Conservation (phyloP, 2,329 filamentous ascomycete species). For the Colletotrichum eremochloae region DNA sequence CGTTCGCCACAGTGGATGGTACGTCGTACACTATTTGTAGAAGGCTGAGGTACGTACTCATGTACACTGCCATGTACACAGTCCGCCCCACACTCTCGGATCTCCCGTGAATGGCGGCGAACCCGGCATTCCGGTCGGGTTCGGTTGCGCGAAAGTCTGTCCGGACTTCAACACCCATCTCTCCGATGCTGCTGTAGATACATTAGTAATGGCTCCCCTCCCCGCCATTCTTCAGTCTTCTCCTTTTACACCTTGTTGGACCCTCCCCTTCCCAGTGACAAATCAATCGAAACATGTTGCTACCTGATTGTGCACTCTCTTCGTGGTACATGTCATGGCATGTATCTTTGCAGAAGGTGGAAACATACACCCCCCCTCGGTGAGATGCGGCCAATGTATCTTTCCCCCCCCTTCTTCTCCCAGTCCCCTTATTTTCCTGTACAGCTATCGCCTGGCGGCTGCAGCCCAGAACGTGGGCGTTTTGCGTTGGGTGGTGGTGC, state of each 20-base stretch:
- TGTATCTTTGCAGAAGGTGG: background rate
- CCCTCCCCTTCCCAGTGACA: background rate
- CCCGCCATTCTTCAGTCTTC: background rate
- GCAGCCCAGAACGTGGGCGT: slow-evolving; percentile 3
- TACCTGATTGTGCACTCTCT: background rate
- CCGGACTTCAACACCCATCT: slow-evolving; percentile 13
- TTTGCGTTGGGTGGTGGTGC: slow-evolving; percentile 3
- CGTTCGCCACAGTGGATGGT: slow-evolving; percentile 1
- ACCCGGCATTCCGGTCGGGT: slow-evolving; percentile 12
- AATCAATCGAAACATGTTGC: background rate
- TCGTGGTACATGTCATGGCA: background rate
- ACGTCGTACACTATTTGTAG: no score
- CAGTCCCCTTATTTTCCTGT: background rate
- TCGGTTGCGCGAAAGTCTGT: slow-evolving; percentile 2
- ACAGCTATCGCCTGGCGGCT: background rate
- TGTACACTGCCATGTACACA: no score
- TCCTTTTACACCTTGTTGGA: no score
- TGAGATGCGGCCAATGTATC: slow-evolving; percentile 2
- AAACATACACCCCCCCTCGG: background rate
- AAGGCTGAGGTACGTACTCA: no score
- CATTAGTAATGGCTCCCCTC: background rate
- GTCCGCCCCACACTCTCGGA: background rate
- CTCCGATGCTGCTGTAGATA: background rate
- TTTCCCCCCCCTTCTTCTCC: background rate
- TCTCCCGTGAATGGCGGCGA: slow-evolving; percentile 6